Evolutionary conservation across 2,329 filamentous ascomycete species (phyloP), one percentile per base, ranked within the genome.

Genomic region (Alternaria viburni): DNA sequence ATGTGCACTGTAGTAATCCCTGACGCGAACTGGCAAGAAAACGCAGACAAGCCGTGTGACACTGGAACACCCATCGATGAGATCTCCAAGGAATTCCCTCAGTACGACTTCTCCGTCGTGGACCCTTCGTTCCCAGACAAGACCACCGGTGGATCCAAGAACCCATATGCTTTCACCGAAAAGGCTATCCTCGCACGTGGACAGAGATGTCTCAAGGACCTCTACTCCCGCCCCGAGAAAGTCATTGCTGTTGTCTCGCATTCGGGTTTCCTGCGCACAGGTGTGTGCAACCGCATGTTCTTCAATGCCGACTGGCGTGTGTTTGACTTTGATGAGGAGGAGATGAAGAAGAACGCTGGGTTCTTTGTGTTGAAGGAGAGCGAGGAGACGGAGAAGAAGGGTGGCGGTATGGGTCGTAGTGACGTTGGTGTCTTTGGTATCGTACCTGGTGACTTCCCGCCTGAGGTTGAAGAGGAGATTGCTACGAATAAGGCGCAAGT

Each of bases 221-320:
- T 91, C 23, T 81, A 85, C 64, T 67, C 70, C 12, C 82, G 89
- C 0, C 84, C 85, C 0, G 89, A 91, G 77, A 87, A 87, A 68
- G 82, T 89, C 55, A 83, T 91, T 57, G 83, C 89, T 10, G 88
- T 91, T 0, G 88, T 91, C 5, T 87, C 86, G 2, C 89, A 91
- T 77, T 88, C 89, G 2, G 88, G 85, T 0, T 91, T 91, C 74
- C 69, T 91, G 65, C 80, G 88, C n/a, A 75, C 82, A 4, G 87
- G 84, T 9, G 84, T 91, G 8, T 84, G 83, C 9, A 85, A 87
- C 45, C 72, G 76, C 21, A 69, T 75, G 57, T 82, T 78, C 61
- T 86, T 85, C 73, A 91, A 91, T 65, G 86, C 86, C 11, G 89
- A 91, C 70, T 91, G 88, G 75, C 84, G 89, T 12, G 80, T 90